Evolutionary conservation across 1,284 basidiomycete species (phyloP).

Genomic region (Pseudozyma sp.): DNA sequence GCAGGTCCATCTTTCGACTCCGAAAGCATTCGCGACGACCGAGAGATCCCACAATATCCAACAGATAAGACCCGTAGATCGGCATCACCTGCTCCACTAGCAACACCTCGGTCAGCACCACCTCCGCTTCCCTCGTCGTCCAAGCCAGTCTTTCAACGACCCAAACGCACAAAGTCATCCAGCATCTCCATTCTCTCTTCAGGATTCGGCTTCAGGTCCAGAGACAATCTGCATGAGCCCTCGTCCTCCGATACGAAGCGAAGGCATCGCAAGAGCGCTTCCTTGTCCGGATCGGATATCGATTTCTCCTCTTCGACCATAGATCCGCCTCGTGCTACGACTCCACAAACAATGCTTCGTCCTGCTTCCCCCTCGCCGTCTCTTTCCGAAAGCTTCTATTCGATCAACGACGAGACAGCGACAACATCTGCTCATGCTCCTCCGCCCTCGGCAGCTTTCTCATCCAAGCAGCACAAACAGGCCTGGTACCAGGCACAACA

Average conservation of each 20-base stretch:
- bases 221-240: constrained; percentile 6
- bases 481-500: constrained; percentile 55
- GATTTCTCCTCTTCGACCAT: constrained; percentile 20
- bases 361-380: constrained; percentile 37
- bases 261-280: constrained; percentile 40
- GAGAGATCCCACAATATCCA: constrained; percentile 12
- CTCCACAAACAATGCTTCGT: constrained; percentile 24
- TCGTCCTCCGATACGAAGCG: constrained; percentile 3
- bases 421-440: not conserved
- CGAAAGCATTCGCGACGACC: constrained; percentile 1
- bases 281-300: constrained; percentile 34
- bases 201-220: constrained; percentile 20
- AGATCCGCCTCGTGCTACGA: constrained; percentile 17
- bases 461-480: constrained; percentile 44
- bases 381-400: constrained; percentile 21
- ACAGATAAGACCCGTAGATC: not conserved
- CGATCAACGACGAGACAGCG: not conserved
- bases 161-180: constrained; percentile 42
- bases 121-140: constrained; percentile 40
- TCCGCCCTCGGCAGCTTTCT: constrained; percentile 1
- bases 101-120: constrained; percentile 21
- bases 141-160: constrained; percentile 35
- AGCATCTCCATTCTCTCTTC: constrained; percentile 49
- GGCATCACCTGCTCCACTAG: constrained; percentile 12
- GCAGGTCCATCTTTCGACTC: constrained; percentile 21